phyloP scores from a whole-genome alignment of 495 filamentous ascomycete species.

The Rhizodiscina lignyota region DNA sequence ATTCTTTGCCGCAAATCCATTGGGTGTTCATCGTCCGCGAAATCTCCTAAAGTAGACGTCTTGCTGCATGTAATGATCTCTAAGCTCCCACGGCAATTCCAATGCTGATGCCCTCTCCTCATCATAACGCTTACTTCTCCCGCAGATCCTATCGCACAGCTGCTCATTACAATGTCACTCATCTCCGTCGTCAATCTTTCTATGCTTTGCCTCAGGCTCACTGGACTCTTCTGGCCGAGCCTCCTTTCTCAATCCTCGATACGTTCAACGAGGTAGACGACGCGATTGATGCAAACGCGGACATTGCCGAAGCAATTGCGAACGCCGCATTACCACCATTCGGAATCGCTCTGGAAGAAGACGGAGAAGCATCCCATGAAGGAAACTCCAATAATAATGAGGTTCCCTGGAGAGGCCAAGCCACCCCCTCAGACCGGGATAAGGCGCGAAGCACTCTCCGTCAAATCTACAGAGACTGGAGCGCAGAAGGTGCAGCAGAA shows the following conservation, averaged over 20 bases:
- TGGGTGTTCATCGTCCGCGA: constrained; percentile 1
- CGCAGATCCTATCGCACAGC: constrained; percentile 45
- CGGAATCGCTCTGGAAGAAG: constrained; percentile 21
- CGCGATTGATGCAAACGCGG: constrained; percentile 71
- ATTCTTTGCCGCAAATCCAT: background rate
- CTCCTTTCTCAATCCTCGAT: constrained; percentile 67
- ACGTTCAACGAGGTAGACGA: constrained; percentile 65
- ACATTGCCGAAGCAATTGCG: constrained; percentile 56
- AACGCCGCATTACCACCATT: constrained; percentile 48
- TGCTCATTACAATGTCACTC: constrained; percentile 76
- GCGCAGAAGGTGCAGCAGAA: constrained; percentile 55
- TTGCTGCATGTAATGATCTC: constrained; percentile 1
- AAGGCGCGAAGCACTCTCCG: constrained; percentile 82
- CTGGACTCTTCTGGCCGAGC: constrained; percentile 59
- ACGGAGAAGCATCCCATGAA: constrained; percentile 13
- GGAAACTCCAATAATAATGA: background rate
- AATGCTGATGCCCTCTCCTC: constrained; percentile 1
- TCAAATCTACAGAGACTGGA: constrained; percentile 95
- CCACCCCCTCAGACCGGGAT: constrained; percentile 60
- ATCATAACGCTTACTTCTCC: background rate
- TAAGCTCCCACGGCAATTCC: background rate
- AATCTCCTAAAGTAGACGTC: background rate
- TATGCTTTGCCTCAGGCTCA: constrained; percentile 75
- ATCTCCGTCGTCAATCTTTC: constrained; percentile 75
- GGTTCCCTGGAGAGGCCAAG: background rate